These are phyloP conservation scores for Catharanthus roseus DNA, from an alignment of 257 asterid genomes.

Conservation along the genomic window DNA sequence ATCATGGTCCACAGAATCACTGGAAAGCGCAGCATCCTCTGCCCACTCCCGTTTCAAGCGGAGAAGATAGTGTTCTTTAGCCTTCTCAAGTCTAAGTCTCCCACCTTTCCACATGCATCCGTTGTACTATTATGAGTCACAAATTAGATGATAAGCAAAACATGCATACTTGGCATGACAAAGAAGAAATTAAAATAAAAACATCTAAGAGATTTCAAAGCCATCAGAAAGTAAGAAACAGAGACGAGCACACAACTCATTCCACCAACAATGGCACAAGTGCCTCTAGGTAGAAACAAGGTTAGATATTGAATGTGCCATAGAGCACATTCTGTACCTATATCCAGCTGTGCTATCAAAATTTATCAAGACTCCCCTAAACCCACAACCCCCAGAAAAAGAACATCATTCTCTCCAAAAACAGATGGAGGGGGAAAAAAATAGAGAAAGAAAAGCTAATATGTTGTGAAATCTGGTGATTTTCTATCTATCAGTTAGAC, in stretches of 20 bases:
- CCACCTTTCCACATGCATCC: conserved; percentile 98
- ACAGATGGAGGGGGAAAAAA: not conserved
- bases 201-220: not conserved
- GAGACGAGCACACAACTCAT: not conserved
- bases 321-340: not conserved
- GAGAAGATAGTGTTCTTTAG: conserved; percentile 61
- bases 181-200: not conserved
- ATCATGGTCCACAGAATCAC: conserved; percentile 23
- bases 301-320: not conserved
- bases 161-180: not conserved
- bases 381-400: not conserved
- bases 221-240: not conserved
- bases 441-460: not conserved
- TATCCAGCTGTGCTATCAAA: not conserved
- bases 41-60: conserved; percentile 68
- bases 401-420: not conserved
- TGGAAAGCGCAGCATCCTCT: conserved; percentile 54
- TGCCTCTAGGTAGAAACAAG: not conserved
- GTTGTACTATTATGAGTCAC: conserved; percentile 53
- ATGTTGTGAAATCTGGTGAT: not conserved
- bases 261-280: not conserved
- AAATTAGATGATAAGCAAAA: conserved; percentile 5
- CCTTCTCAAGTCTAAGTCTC: conserved; percentile 82
- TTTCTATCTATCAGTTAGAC: not conserved
- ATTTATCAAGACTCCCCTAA: not conserved